phyloP scores from a whole-genome alignment of 306 rosid species.

The Dalbergia cochinchinensis region DNA sequence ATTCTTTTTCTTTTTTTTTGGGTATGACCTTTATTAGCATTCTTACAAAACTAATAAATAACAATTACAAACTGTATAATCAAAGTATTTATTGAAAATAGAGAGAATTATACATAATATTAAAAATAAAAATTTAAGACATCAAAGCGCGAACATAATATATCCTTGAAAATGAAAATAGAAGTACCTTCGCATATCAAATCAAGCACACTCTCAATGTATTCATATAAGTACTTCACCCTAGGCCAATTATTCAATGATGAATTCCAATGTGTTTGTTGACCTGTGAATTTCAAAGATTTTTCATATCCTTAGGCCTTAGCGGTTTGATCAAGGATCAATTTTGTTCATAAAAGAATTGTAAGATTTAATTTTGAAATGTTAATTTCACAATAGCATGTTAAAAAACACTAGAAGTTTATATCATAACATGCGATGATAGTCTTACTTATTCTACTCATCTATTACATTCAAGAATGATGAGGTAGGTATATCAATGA shows the following conservation, averaged over 20 bases:
- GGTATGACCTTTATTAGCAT: too few relatives aligned
- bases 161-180: too few relatives aligned
- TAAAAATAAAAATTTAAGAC: not conserved
- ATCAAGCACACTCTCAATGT: conserved; percentile 48
- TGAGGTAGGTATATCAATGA: too few relatives aligned
- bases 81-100: not conserved
- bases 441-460: too few relatives aligned
- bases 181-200: conserved; percentile 51
- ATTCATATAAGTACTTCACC: conserved; percentile 53
- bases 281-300: conserved; percentile 47
- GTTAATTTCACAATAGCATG: too few relatives aligned
- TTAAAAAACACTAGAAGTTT: too few relatives aligned
- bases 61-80: not conserved
- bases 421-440: too few relatives aligned
- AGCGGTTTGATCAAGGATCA: too few relatives aligned
- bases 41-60: not conserved
- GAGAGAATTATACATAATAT: not conserved
- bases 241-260: conserved; percentile 60
- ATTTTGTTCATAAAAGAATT: too few relatives aligned
- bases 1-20: not conserved
- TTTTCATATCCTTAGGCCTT: not conserved
- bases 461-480: too few relatives aligned
- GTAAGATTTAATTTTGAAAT: too few relatives aligned
- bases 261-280: conserved; percentile 50
- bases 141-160: too few relatives aligned